A percentile compares a stretch with the other conserved stretches of the same genome.
Conservation (phyloP, 2,329 filamentous ascomycete genomes). For the Trichoderma citrinoviride region DNA sequence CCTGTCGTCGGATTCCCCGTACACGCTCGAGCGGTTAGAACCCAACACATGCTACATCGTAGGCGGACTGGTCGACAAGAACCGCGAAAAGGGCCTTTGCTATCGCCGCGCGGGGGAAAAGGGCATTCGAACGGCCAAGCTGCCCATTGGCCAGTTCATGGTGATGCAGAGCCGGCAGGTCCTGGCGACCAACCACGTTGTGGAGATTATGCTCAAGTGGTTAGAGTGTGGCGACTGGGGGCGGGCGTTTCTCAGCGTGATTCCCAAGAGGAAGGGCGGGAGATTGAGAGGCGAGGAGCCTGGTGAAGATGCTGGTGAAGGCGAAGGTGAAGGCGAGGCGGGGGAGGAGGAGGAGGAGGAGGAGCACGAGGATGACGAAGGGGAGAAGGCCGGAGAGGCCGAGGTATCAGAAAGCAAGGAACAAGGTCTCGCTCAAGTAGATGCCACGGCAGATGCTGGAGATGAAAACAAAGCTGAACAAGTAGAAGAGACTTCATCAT, state of each 20-base stretch:
- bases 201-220: conserved; percentile 96
- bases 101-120: conserved; percentile 73
- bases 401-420: neutral
- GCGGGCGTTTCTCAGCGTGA: conserved; percentile 79
- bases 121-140: conserved; percentile 80
- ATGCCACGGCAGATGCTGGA: neutral
- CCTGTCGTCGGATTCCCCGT: conserved; percentile 84
- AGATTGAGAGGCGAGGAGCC: conserved; percentile 51
- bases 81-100: conserved; percentile 92
- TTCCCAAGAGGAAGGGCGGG: conserved; percentile 87
- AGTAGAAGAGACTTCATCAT: neutral
- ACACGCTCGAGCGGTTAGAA: conserved; percentile 78
- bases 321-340: conserved; percentile 28
- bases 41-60: conserved; percentile 90
- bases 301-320: conserved; percentile 26
- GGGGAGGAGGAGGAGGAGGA: neutral
- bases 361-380: conserved; percentile 4
- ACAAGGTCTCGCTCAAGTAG: neutral
- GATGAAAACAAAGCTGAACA: conserved; percentile 17
- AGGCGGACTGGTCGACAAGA: conserved; percentile 92
- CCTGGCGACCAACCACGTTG: conserved; percentile 89
- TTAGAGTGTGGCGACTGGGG: conserved; percentile 89
- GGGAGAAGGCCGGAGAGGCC: conserved; percentile 7
- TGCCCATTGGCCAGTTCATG: conserved; percentile 95
- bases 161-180: conserved; percentile 84